Evolutionary conservation across 225 moss, liverwort and hornwort genomes (phyloP).

Genomic region (Takakia lepidozioides): DNA sequence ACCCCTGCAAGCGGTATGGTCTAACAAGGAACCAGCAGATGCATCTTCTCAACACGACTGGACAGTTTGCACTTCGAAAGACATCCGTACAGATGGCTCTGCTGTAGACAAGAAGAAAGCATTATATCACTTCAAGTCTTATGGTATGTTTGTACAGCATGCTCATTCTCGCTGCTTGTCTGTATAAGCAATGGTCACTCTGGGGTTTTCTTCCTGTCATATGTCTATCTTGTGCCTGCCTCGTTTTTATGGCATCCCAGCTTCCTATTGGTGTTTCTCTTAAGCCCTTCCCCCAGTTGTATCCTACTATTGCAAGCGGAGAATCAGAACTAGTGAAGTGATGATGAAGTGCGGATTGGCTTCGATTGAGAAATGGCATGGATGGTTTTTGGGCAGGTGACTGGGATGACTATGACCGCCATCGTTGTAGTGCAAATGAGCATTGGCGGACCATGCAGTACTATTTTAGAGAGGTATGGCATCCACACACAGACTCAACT

Average conservation of each 20-base stretch:
- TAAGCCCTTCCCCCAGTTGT: no score
- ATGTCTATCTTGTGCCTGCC: no score
- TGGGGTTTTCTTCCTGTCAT: no score
- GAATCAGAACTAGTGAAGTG: no score
- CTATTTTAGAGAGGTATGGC: conserved; percentile 56
- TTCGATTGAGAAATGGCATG: no score
- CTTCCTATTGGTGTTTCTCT: no score
- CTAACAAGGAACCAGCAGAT: conserved; percentile 12
- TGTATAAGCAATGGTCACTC: no score
- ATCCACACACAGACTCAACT: no score
- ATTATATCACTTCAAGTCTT: conserved; percentile 10
- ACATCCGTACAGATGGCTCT: conserved; percentile 1
- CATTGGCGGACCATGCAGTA: conserved; percentile 57
- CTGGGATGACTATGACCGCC: conserved; percentile 44
- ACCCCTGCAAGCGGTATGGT: conserved; percentile 34
- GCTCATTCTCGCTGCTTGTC: no score
- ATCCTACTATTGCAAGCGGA: no score
- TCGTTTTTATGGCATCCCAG: no score
- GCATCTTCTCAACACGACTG: conserved; percentile 10
- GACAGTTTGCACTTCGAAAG: conserved; percentile 8
- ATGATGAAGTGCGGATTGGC: no score
- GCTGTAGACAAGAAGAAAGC: conserved; percentile 12
- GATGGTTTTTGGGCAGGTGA: conserved; percentile 13
- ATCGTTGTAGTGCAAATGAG: conserved; percentile 37
- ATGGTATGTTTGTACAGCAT: conserved; percentile 18